Evolutionary conservation across 305 asterid species (phyloP).

Genomic region (Rubia tinctorum): DNA sequence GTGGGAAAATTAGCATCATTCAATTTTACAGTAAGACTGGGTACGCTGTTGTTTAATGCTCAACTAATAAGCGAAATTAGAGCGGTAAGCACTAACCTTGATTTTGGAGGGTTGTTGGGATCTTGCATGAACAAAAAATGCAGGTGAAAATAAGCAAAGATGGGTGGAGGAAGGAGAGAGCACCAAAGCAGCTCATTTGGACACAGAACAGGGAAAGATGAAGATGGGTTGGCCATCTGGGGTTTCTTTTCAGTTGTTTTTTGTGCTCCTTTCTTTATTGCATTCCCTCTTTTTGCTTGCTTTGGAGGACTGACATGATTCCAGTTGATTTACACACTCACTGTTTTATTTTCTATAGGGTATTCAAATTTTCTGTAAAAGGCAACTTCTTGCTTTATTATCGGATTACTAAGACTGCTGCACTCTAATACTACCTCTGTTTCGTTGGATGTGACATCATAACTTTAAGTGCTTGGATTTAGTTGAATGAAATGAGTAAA

Average conservation of each 20-base stretch:
- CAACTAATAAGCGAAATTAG: background rate
- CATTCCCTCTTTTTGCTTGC: constrained; percentile 38
- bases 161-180: constrained; percentile 30
- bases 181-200: constrained; percentile 43
- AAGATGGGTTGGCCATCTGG: constrained; percentile 39
- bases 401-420: constrained; percentile 20
- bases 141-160: constrained; percentile 26
- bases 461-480: too few species aligned
- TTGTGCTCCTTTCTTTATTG: constrained; percentile 17
- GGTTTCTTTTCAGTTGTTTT: constrained; percentile 9
- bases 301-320: constrained; percentile 48
- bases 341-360: background rate
- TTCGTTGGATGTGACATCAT: rapidly evolving
- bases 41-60: too few species aligned
- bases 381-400: constrained; percentile 10
- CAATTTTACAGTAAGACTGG: too few species aligned
- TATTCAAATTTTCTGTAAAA: constrained; percentile 21
- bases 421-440: constrained; percentile 2
- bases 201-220: constrained; percentile 22
- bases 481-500: too few species aligned
- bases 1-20: too few species aligned
- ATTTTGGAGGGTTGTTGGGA: constrained; percentile 30
- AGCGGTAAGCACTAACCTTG: constrained; percentile 23
- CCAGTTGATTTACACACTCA: constrained; percentile 14
- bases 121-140: constrained; percentile 72